Base-by-base conservation (phyloP, 352 stramenopile genomes). In the Phytophthora citrophthora region DNA sequence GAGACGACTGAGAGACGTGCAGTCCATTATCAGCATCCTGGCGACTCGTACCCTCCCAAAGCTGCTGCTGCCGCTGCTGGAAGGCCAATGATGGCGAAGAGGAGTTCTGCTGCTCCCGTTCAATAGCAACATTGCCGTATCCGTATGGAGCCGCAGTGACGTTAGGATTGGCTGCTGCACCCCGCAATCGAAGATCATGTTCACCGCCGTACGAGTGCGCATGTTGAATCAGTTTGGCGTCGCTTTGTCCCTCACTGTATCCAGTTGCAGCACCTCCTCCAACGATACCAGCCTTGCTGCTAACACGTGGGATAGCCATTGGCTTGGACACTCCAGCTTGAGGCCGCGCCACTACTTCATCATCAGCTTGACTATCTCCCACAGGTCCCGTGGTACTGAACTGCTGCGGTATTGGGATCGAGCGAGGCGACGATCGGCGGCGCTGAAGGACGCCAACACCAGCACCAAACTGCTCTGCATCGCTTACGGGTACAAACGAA, bases 41-140 rank as follows among this genome's bases (percentile, higher is more conserved):
- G 29, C 38, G 54, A 38, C 29, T 73, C 9, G 52, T 52, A 41
- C 72, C 72, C 34, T 74, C 58, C 73, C 73, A 81, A 15, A 72
- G 58, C 23, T 74, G 73, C 38, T 77, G 64, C 12, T 72, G 69
- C 11, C 64, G 64, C 34, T 71, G 64, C 29, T 78, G 69, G 31
- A 77, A 70, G 11, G 68, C 63, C 27, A 65, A 45, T 0, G 69
- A 76, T 48, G 69, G 69, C 9, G 65, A 76, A 62, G 47, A 74
- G 15, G 41, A 61, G 12, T 43, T 64, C 29, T 63, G 64, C 43
- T 52, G 76, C 7, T 71, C 64, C 29, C 55, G 59, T 31, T 91
- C 76, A 54, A 93, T 87, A 2, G 81, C 71, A 20, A 93, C 85
- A 54, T 93, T 93, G 13, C 81, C 76, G 50, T 93, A 93, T 16